phyloP scores from a whole-genome alignment of 768 basidiomycete species.

The Psilocybe azurescens region DNA sequence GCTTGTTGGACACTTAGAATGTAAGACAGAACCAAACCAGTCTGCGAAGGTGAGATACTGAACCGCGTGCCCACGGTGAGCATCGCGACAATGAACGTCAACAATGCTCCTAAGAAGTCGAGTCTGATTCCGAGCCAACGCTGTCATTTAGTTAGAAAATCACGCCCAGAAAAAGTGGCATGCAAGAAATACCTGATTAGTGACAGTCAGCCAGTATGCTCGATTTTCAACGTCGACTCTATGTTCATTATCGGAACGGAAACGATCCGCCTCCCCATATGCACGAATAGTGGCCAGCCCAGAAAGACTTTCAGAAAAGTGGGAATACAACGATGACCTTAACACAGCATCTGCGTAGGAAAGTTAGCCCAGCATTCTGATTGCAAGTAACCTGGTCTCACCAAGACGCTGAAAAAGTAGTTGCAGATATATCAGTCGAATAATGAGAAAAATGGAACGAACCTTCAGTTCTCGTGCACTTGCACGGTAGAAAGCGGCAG shows the following conservation, averaged over 20 bases:
- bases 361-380: neutral
- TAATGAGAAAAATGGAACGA: constrained; percentile 10
- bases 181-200: constrained; percentile 66
- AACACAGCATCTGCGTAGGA: constrained; percentile 73
- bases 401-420: constrained; percentile 54
- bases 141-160: constrained; percentile 31
- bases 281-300: constrained; percentile 90
- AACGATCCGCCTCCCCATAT: constrained; percentile 81
- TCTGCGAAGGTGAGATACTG: constrained; percentile 79
- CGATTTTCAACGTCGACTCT: constrained; percentile 86
- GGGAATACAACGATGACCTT: constrained; percentile 85
- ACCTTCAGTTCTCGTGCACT: constrained; percentile 90
- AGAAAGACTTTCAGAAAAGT: constrained; percentile 90
- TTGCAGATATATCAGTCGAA: neutral
- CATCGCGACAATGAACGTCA: constrained; percentile 82
- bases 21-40: constrained; percentile 78
- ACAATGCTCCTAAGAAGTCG: constrained; percentile 77
- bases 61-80: constrained; percentile 78
- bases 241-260: constrained; percentile 75
- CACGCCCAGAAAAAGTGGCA: neutral
- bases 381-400: constrained; percentile 25
- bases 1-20: constrained; percentile 81
- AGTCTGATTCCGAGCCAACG: constrained; percentile 90
- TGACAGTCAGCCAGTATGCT: constrained; percentile 87
- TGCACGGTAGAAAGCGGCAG: constrained; percentile 82